These are phyloP conservation scores for Candida broadrunensis DNA, from an alignment of 805 yeast genomes.

Conservation along the genomic window DNA sequence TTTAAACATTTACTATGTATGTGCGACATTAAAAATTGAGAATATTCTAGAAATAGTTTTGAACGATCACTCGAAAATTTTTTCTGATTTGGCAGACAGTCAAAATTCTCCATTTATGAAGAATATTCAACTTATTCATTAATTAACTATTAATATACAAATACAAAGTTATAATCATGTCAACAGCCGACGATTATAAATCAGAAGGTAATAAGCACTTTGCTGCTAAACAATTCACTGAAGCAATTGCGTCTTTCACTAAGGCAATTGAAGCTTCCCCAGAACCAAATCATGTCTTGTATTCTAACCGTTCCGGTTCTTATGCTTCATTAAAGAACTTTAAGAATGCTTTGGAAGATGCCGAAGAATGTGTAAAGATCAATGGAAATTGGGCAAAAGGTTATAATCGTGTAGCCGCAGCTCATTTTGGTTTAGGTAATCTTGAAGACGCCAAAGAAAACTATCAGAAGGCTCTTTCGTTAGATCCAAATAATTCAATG, in stretches of 20 bases:
- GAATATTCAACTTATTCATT: too few relatives aligned
- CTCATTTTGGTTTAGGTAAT: constrained; percentile 81
- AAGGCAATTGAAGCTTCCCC: constrained; percentile 84
- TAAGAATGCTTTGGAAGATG: constrained; percentile 75
- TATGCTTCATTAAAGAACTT: constrained; percentile 78
- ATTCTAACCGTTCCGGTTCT: constrained; percentile 91
- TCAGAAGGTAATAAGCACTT: constrained; percentile 93
- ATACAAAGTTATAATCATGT: constrained; percentile 17
- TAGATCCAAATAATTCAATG: constrained; percentile 80
- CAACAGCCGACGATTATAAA: constrained; percentile 74
- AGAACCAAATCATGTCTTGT: constrained; percentile 86
- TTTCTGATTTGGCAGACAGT: too few relatives aligned
- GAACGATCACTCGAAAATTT: too few relatives aligned
- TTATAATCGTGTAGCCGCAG: constrained; percentile 89
- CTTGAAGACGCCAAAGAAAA: constrained; percentile 69
- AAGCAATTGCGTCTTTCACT: constrained; percentile 78
- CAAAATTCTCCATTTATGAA: too few relatives aligned
- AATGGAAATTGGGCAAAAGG: constrained; percentile 95
- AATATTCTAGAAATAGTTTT: too few relatives aligned
- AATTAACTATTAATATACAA: too few relatives aligned
- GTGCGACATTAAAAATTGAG: too few relatives aligned
- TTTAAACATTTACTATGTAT: too few relatives aligned
- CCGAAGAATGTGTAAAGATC: constrained; percentile 75
- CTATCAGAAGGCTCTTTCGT: constrained; percentile 74
- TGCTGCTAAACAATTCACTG: constrained; percentile 75